phyloP scores from a whole-genome alignment of 768 basidiomycete species.

The Termitomyces sp. region DNA sequence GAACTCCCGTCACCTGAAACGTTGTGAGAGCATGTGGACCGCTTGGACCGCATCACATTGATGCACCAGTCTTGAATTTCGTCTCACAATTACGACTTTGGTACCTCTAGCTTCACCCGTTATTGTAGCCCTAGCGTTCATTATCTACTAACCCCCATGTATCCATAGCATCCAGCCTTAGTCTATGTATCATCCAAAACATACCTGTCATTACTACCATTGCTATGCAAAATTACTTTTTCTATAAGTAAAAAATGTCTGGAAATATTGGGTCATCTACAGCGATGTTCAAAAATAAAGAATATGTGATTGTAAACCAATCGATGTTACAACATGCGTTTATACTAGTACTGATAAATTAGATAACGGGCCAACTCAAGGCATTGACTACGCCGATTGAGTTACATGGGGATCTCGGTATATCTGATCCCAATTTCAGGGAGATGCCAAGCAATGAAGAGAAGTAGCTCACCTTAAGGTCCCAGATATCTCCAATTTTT shows the following conservation, averaged over 20 bases:
- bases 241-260: too few species aligned
- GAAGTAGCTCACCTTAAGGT: slow-evolving; percentile 54
- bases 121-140: slow-evolving; percentile 15
- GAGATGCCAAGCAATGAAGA: not conserved
- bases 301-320: not conserved
- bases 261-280: not conserved
- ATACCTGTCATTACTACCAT: too few species aligned
- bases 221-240: not conserved
- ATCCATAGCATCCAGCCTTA: slow-evolving; percentile 5
- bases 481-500: slow-evolving; percentile 73
- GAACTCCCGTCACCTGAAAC: slow-evolving; percentile 49
- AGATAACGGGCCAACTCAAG: slow-evolving; percentile 8
- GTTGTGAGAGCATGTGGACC: slow-evolving; percentile 60
- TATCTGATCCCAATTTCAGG: slow-evolving; percentile 32
- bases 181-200: not conserved
- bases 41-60: slow-evolving; percentile 31
- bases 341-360: slow-evolving; percentile 14
- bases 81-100: not conserved
- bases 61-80: not conserved
- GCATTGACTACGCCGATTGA: slow-evolving; percentile 33
- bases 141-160: slow-evolving; percentile 13
- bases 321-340: slow-evolving; percentile 20
- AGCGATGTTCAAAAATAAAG: not conserved
- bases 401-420: slow-evolving; percentile 47
- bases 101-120: not conserved